phyloP scores from a whole-genome alignment of 2,329 filamentous ascomycete species.

The Talaromyces sp. region DNA sequence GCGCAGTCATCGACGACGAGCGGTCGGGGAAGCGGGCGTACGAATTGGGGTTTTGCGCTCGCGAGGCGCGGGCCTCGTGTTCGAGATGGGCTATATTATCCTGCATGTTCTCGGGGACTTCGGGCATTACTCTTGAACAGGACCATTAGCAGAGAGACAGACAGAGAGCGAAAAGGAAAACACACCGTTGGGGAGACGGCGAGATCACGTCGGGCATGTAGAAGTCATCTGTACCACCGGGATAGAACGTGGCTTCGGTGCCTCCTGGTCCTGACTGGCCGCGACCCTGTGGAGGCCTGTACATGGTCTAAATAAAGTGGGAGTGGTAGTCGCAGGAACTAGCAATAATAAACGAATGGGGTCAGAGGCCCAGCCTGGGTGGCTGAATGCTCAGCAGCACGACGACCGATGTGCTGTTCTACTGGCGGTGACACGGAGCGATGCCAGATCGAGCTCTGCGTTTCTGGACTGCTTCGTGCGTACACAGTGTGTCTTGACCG shows the following conservation, averaged over 20 bases:
- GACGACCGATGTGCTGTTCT: too few relatives aligned
- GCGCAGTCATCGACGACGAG: constrained; percentile 27
- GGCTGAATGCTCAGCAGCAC: not conserved
- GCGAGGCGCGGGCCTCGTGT: constrained; percentile 59
- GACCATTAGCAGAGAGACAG: not conserved
- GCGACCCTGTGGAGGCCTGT: constrained; percentile 19
- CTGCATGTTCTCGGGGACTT: constrained; percentile 96
- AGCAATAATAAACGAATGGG: not conserved
- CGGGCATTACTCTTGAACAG: constrained; percentile 74
- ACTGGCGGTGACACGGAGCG: not conserved
- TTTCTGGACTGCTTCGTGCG: not conserved
- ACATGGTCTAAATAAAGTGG: constrained; percentile 2
- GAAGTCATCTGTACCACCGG: constrained; percentile 64
- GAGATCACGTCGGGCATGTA: constrained; percentile 67
- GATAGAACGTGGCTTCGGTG: constrained; percentile 64
- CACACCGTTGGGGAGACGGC: constrained; percentile 65
- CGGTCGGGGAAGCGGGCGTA: constrained; percentile 34
- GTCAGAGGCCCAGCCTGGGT: not conserved
- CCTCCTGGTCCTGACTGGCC: constrained; percentile 48
- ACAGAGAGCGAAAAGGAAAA: not conserved
- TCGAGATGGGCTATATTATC: constrained; percentile 89
- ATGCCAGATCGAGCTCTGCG: not conserved
- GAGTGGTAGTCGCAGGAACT: not conserved
- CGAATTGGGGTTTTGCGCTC: constrained; percentile 32
- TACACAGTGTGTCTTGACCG: not conserved